Conservation (phyloP, 2,329 filamentous ascomycete genomes). For the Apiospora hydei region DNA sequence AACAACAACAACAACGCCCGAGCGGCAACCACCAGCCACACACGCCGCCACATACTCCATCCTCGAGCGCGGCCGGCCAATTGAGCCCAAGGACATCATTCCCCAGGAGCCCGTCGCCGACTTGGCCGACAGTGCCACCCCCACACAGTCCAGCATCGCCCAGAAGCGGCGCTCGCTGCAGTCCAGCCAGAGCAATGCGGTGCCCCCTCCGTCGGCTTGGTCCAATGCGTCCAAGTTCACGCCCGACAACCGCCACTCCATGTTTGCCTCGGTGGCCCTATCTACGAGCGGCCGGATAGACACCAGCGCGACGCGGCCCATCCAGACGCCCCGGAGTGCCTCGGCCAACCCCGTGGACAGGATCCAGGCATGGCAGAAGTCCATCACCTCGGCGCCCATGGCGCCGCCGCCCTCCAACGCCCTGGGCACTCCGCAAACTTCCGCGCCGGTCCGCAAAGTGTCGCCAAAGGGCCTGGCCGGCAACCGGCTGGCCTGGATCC, state of each 20-base stretch:
- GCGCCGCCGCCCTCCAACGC: slow-evolving; percentile 20
- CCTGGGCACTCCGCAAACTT: slow-evolving; percentile 5
- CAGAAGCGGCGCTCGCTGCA: not conserved
- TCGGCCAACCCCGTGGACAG: slow-evolving; percentile 28
- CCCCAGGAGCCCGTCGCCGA: slow-evolving; percentile 16
- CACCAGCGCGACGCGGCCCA: not conserved
- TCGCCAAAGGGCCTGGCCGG: slow-evolving; percentile 25
- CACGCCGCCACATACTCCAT: slow-evolving; percentile 25
- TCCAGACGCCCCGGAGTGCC: slow-evolving; percentile 18
- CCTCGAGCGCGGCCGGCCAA: slow-evolving; percentile 30
- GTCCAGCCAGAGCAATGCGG: not conserved
- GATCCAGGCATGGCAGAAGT: slow-evolving; percentile 30
- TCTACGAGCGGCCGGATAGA: slow-evolving; percentile 12
- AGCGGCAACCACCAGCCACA: slow-evolving; percentile 12
- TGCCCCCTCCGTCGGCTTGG: not conserved
- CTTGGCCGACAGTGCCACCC: not conserved
- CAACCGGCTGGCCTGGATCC: slow-evolving; percentile 32
- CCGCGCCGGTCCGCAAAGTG: slow-evolving; percentile 25
- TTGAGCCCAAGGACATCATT: slow-evolving; percentile 27
- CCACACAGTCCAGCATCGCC: not conserved
- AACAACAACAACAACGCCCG: not conserved
- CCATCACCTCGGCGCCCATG: slow-evolving; percentile 27
- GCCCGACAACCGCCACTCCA: slow-evolving; percentile 29
- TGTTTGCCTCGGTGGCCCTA: slow-evolving; percentile 26
- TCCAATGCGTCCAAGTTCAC: not conserved